Base-by-base conservation (phyloP, 2,329 filamentous ascomycete species). In the Ophiostoma sp. region DNA sequence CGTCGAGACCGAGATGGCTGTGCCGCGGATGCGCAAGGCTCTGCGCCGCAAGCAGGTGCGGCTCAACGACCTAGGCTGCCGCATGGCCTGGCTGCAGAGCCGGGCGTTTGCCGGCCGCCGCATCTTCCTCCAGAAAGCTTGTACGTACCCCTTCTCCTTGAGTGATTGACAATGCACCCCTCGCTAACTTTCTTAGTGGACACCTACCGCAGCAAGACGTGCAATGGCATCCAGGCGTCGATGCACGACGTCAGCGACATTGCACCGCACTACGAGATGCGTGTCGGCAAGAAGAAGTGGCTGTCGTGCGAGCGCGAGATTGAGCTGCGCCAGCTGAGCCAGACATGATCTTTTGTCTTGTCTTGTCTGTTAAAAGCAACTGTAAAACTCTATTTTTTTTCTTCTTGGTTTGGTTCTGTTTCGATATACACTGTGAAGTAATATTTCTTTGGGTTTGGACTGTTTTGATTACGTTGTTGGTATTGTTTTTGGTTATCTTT, bases 41-140 rank as follows among this genome's bases (percentile, higher is more conserved):
- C 88, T 90, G 77, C 89, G 94, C 69, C 88, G 87, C 69, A 96
- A 93, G 83, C 95, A 98, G 80, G 90, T 96, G n/a, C 89, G 93
- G 68, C 84, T 98, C 75, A 98, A 98, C 80, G 95, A 98, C 79
- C 84, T 98, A 63, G 95, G 94, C 2, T 97, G 97, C 81, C 90
- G 95, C 64, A 97, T 99, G 93, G 95, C 93, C 68, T 99, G 96
- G 95, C 91, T 95, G 72, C 95, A 98, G 84, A 96, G 94, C 81
- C 88, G 95, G 79, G 93, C 95, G 12, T 98, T 98, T 84, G 91
- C 94, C 0, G 93, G 92, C 15, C 88, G 94, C 77, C 94, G 92
- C 55, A 86, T 97, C 66, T 98, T 98, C 82, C 85, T 98, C 78
- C 95, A 98, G 82, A 91, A 94, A 86, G 95, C 95, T 78, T 85